Evolutionary conservation across 768 basidiomycete genomes (phyloP), one percentile per base, ranked within the genome.

Genomic region (Tylopilus intermedius): DNA sequence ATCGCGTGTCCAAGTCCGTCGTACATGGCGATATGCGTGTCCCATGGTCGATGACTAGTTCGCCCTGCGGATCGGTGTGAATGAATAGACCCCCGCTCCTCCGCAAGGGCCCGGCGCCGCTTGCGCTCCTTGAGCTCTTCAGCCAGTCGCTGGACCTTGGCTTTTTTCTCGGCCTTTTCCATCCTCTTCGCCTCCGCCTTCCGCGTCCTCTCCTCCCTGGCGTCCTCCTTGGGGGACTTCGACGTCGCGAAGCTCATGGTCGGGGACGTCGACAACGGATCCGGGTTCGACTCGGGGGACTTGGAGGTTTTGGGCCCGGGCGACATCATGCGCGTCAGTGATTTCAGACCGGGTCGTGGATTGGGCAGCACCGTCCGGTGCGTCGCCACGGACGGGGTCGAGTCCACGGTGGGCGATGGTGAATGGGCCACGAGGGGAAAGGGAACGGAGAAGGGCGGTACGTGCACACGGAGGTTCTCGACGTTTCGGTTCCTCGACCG

Each of bases 131-230:
- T 76, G 55, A 79, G 68, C 44, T 77, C 71, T 50, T 68, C 61
- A n/a, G 79, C 78, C 30, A 79, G 67, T 47, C 70, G 70, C 52
- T 76, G 74, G 30, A 65, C 67, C 57, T 65, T 72, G 49, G 70
- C 70, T 32, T 71, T 68, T 45, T 71, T 64, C 47, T 73, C 68
- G 9, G 74, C 72, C 67, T 75, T 78, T 55, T 73, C 71, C 65
- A 68, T 65, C 56, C 51, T 61, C 63, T 76, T 75, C 43, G 74
- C 73, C 50, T 76, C 72, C 22, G 70, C 73, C 64, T 72, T 79
- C 50, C 67, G 67, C 56, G 59, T 63, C 64, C 76, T 80, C 58
- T 70, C 66, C 52, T 78, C 79, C 40, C 64, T 62, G 52, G 57
- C 61, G n/a, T 67, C 58, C n/a, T 57, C 59, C 47, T 55, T 70